Evolutionary conservation across 305 asterid species (phyloP).

Genomic region (Caryopteris hybrid): DNA sequence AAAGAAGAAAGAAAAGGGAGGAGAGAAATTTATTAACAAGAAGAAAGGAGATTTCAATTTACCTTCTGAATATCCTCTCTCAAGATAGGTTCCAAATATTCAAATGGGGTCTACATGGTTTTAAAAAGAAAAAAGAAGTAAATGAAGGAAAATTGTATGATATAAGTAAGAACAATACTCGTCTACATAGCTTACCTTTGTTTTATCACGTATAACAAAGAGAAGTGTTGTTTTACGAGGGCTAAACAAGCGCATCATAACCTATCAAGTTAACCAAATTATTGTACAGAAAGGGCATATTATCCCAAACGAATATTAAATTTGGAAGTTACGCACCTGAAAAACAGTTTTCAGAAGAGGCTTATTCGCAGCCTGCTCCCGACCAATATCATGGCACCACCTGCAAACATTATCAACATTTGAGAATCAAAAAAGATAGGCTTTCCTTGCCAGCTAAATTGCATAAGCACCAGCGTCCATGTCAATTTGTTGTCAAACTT

Average conservation of each 20-base stretch:
- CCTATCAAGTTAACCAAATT: conserved; percentile 37
- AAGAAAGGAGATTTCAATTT: too few relatives aligned
- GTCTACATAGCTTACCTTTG: conserved; percentile 43
- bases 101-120: conserved; percentile 57
- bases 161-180: background rate
- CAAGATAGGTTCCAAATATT: conserved; percentile 57
- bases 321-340: conserved; percentile 41
- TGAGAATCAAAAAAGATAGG: background rate
- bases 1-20: background rate
- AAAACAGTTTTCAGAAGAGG: conserved; percentile 76
- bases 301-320: background rate
- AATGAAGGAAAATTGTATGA: conserved; percentile 1
- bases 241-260: conserved; percentile 69
- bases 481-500: background rate
- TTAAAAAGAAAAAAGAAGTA: background rate
- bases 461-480: background rate
- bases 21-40: too few relatives aligned
- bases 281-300: conserved; percentile 7
- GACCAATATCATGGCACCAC: conserved; percentile 83
- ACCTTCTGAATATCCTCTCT: conserved; percentile 79
- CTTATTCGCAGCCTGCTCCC: conserved; percentile 74
- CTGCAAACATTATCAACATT: conserved; percentile 27
- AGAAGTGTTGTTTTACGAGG: conserved; percentile 73
- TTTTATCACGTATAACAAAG: conserved; percentile 76
- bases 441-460: background rate